phyloP scores from a whole-genome alignment of 1,284 basidiomycete genomes.

The Irpex sp. region DNA sequence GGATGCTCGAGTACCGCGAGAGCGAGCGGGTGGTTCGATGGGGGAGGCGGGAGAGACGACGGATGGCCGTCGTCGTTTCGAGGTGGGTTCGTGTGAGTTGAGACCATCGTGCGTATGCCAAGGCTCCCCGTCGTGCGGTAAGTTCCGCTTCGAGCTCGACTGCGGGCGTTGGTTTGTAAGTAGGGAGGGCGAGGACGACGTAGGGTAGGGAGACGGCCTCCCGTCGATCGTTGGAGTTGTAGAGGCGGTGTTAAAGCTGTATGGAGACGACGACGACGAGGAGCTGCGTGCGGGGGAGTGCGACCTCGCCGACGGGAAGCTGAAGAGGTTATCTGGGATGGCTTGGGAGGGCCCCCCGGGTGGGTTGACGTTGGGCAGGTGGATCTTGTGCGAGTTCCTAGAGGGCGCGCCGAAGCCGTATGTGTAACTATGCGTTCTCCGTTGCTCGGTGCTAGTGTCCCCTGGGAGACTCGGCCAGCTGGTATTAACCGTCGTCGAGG shows the following conservation, averaged over 20 bases:
- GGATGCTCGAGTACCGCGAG: slow-evolving; percentile 9
- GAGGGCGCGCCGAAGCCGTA: slow-evolving; percentile 11
- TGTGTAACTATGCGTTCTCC: slow-evolving; percentile 8
- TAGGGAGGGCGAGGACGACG: slow-evolving; percentile 18
- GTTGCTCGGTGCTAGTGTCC: slow-evolving; percentile 1
- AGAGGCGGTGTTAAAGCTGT: background rate
- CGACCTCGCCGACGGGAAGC: background rate
- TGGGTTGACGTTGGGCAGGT: background rate
- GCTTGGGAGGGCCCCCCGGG: slow-evolving; percentile 2
- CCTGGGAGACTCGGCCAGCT: slow-evolving; percentile 11
- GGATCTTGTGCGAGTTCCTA: background rate
- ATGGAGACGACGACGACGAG: background rate
- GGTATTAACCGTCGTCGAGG: background rate
- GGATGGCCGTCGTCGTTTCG: slow-evolving; percentile 17
- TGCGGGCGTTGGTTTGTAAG: slow-evolving; percentile 9
- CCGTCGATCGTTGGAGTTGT: background rate
- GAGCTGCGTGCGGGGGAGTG: slow-evolving; percentile 1
- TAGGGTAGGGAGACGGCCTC: slow-evolving; percentile 11
- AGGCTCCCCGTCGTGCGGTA: slow-evolving; percentile 13
- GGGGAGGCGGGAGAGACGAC: slow-evolving; percentile 10
- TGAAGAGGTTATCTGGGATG: background rate
- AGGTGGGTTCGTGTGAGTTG: background rate
- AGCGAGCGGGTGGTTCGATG: slow-evolving; percentile 3
- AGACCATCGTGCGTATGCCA: background rate
- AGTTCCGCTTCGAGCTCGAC: slow-evolving; percentile 18